These are phyloP conservation scores for Ceratonia siliqua DNA, from an alignment of 306 rosid species.

Conservation along the genomic window DNA sequence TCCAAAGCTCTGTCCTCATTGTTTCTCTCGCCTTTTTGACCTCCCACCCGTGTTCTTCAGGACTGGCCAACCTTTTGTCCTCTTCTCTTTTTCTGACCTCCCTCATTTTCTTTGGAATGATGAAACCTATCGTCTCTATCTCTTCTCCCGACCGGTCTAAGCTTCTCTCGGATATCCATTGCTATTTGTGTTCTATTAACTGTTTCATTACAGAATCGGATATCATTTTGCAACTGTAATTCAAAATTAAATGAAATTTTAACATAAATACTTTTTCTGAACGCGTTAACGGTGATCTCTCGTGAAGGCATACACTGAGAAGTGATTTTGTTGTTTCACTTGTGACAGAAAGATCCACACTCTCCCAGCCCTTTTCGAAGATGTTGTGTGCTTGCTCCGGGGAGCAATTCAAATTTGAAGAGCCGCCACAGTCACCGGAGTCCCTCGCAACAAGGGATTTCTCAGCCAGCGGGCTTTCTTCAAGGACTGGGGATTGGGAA, in stretches of 20 bases:
- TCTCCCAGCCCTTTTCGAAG: constrained; percentile 37
- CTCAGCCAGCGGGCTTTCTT: constrained; percentile 88
- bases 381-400: constrained; percentile 99
- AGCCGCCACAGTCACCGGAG: constrained; percentile 91
- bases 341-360: constrained; percentile 35
- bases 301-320: constrained; percentile 30
- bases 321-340: constrained; percentile 33
- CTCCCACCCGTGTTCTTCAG: constrained; percentile 31
- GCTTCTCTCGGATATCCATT: constrained; percentile 39
- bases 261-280: constrained; percentile 7
- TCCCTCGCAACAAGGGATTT: constrained; percentile 96
- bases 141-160: constrained; percentile 9
- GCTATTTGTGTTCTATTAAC: constrained; percentile 8
- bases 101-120: constrained; percentile 36
- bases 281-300: constrained; percentile 24
- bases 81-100: constrained; percentile 32
- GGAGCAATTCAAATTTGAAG: constrained; percentile 90
- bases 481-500: constrained; percentile 89
- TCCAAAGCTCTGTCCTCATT: constrained; percentile 45
- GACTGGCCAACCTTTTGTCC: constrained; percentile 36
- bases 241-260: not conserved
- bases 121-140: not conserved
- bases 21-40: constrained; percentile 45
- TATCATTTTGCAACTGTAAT: constrained; percentile 4
- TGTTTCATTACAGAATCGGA: constrained; percentile 16